Conservation (phyloP, 108 stramenopile species). For the Epipyxis sp. region DNA sequence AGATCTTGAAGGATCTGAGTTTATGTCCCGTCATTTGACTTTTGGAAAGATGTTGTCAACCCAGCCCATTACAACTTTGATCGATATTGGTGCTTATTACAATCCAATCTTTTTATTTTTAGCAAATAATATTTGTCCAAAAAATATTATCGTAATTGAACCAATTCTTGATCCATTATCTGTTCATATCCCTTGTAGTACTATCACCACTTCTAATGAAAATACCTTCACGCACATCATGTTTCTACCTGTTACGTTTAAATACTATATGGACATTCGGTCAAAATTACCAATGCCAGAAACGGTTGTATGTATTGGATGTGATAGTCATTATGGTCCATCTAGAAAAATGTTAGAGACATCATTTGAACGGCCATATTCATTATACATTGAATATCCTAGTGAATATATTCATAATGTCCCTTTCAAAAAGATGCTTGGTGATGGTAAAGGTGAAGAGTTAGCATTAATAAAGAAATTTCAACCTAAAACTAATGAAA, state of each 20-base stretch:
- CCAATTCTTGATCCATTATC: conserved; percentile 13
- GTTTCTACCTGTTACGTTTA: conserved; percentile 18
- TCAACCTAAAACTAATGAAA: background rate
- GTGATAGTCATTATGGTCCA: conserved; percentile 26
- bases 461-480: background rate
- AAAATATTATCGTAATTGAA: background rate
- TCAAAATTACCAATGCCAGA: background rate
- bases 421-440: background rate
- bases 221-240: background rate
- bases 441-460: background rate
- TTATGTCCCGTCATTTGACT: background rate
- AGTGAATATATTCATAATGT: conserved; percentile 11
- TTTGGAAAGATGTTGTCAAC: background rate
- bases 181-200: background rate
- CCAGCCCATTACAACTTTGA: background rate
- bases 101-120: conserved; percentile 1
- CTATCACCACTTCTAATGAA: background rate
- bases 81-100: conserved; percentile 25
- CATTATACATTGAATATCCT: conserved; percentile 15
- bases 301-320: conserved; percentile 17
- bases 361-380: background rate
- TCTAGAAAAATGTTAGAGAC: conserved; percentile 7
- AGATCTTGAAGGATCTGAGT: conserved; percentile 11
- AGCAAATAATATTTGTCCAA: background rate
- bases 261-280: background rate